These are phyloP conservation scores for Komagataella pseudopastoris DNA, from an alignment of 805 yeast genomes.

Conservation along the genomic window DNA sequence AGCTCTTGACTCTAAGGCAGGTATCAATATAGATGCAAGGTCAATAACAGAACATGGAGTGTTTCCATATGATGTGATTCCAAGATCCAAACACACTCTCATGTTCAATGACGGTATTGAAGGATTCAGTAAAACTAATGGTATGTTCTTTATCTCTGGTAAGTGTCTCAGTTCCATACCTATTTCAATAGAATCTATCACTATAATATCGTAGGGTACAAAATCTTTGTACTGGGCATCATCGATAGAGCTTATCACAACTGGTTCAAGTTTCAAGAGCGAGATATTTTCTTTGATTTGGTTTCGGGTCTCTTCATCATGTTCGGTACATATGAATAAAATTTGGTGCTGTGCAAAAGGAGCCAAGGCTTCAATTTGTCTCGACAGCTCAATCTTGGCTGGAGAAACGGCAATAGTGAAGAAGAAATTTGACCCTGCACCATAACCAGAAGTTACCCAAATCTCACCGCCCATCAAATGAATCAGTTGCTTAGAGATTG, in stretches of 20 bases:
- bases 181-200: conserved; percentile 67
- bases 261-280: conserved; percentile 48
- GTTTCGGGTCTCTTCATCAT: conserved; percentile 33
- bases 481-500: conserved; percentile 77
- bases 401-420: conserved; percentile 74
- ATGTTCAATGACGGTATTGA: conserved; percentile 66
- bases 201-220: conserved; percentile 62
- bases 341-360: conserved; percentile 66
- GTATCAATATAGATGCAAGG: conserved; percentile 69
- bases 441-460: conserved; percentile 77
- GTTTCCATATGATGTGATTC: conserved; percentile 79
- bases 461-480: conserved; percentile 90
- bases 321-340: conserved; percentile 56
- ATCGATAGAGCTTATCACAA: conserved; percentile 34
- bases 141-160: conserved; percentile 74
- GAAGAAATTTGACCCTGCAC: conserved; percentile 71
- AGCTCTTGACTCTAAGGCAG: conserved; percentile 74
- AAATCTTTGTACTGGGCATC: conserved; percentile 46
- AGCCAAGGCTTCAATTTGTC: conserved; percentile 53
- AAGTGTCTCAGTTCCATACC: conserved; percentile 56
- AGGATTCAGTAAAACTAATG: conserved; percentile 67
- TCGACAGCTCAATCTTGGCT: conserved; percentile 43
- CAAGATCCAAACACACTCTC: conserved; percentile 73
- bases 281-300: conserved; percentile 36
- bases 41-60: conserved; percentile 78